These are phyloP conservation scores for Claviceps africana DNA, from an alignment of 2,329 filamentous ascomycete species.

Conservation along the genomic window DNA sequence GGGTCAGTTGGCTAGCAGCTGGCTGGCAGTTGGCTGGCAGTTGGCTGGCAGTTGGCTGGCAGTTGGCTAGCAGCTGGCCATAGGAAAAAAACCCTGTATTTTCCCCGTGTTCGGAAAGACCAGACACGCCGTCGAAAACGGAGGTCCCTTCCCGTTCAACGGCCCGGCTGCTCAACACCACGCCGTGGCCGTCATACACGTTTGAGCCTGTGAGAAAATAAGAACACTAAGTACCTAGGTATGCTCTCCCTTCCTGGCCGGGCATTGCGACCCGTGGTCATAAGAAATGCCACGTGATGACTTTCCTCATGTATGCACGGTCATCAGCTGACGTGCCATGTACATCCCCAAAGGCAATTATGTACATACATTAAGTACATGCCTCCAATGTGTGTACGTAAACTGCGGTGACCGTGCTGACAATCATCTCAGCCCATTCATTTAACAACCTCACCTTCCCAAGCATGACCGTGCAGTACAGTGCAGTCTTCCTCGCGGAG, in stretches of 20 bases:
- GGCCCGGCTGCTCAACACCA: not conserved
- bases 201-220: not conserved
- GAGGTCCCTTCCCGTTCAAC: not conserved
- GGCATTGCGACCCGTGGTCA: not conserved
- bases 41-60: too few relatives aligned
- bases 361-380: too few relatives aligned
- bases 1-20: too few relatives aligned
- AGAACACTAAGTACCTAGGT: not conserved
- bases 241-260: not conserved
- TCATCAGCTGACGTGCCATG: not conserved
- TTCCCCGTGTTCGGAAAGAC: too few relatives aligned
- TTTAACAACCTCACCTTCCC: not conserved
- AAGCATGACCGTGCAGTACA: not conserved
- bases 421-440: not conserved
- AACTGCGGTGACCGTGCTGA: not conserved
- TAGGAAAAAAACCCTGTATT: too few relatives aligned
- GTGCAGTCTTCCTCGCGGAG: too few relatives aligned
- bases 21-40: too few relatives aligned
- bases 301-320: not conserved
- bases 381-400: too few relatives aligned
- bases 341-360: not conserved
- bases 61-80: not conserved
- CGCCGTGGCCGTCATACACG: not conserved
- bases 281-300: not conserved
- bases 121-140: not conserved